Percentiles rank a stretch among this genome's conserved stretches.
These are phyloP conservation scores for Gentiana straminea DNA, from an alignment of 257 asterid species.

Conservation along the genomic window DNA sequence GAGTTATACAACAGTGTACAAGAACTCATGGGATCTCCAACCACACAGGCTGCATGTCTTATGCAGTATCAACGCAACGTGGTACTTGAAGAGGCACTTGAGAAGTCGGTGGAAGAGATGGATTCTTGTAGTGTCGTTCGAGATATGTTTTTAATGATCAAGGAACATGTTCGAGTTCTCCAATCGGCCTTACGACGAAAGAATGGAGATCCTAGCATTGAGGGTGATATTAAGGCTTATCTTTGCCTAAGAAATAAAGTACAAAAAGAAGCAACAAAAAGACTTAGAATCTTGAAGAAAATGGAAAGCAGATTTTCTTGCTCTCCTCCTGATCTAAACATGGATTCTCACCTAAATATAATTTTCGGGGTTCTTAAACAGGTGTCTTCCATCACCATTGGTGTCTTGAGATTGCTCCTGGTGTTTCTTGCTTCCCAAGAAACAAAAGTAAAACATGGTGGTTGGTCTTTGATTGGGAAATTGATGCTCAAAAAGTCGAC, in stretches of 20 bases:
- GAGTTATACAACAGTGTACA: slow-evolving; percentile 20
- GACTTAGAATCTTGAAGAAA: slow-evolving; percentile 39
- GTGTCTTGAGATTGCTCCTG: slow-evolving; percentile 28
- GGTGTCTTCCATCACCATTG: slow-evolving; percentile 18
- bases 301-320: slow-evolving; percentile 21
- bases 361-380: slow-evolving; percentile 21
- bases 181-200: slow-evolving; percentile 66
- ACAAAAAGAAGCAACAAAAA: slow-evolving; percentile 35
- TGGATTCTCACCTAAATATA: slow-evolving; percentile 9
- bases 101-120: slow-evolving; percentile 37
- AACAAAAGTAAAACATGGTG: slow-evolving; percentile 19
- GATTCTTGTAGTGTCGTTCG: slow-evolving; percentile 46
- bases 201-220: slow-evolving; percentile 31
- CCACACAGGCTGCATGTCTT: slow-evolving; percentile 14
- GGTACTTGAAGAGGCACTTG: slow-evolving; percentile 29
- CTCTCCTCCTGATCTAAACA: slow-evolving; percentile 5
- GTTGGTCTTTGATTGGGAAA: slow-evolving; percentile 27
- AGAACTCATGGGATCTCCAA: slow-evolving; percentile 20
- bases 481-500: slow-evolving; percentile 28
- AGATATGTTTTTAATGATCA: slow-evolving; percentile 30
- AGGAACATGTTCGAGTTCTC: slow-evolving; percentile 34
- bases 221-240: slow-evolving; percentile 25
- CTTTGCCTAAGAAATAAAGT: slow-evolving; percentile 32
- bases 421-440: slow-evolving; percentile 33
- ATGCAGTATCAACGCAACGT: slow-evolving; percentile 22